Evolutionary conservation across 1,284 basidiomycete species (phyloP), one percentile per base, ranked within the genome.

Genomic region (Sparassis latifolia): DNA sequence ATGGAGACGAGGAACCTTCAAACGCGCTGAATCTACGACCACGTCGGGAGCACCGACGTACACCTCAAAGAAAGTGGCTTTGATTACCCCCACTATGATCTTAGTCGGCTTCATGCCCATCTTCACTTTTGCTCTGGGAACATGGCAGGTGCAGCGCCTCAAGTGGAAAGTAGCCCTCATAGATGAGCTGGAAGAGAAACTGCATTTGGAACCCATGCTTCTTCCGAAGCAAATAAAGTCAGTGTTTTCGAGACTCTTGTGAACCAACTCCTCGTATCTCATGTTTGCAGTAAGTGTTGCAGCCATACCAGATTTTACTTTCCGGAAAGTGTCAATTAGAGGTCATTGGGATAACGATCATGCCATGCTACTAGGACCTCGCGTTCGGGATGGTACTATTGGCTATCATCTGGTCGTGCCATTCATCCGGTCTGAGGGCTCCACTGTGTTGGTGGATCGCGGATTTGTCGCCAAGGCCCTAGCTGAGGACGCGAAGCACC

Each of bases 81-180:
- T 78, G 71, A 65, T 86, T 31, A 86, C 73, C 40, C 87, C 90
- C 3, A 85, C 86, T 3, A 85, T 92, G 66, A 56, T 94, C 20
- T 69, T 96, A 9, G 75, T 97, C 47, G 91, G 89, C 29, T 77
- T 89, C 58, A 89, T 97, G 53, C 96, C 96, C 0, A 71, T 98
- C 55, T 84, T 97, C 60, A 93, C 93, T 0, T 92, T 95, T 58
- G 87, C 78, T n/a, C 75, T 99, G 52, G 96, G 96, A 27, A 84
- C 86, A 35, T 99, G 96, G 97, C 96, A 99, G 64, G 71, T 90
- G 37, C 79, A 92, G 61, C 80, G 97, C 40, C 77, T 99, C 42
- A 82, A 92, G 65, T 99, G 97, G 97, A 99, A 99, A 69, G 75
- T 97, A 33, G 80, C 82, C 47, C 76, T 99, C 53, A 97, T 99